Evolutionary conservation across 2,329 filamentous ascomycete species (phyloP).

Genomic region (Fusarium sp.): DNA sequence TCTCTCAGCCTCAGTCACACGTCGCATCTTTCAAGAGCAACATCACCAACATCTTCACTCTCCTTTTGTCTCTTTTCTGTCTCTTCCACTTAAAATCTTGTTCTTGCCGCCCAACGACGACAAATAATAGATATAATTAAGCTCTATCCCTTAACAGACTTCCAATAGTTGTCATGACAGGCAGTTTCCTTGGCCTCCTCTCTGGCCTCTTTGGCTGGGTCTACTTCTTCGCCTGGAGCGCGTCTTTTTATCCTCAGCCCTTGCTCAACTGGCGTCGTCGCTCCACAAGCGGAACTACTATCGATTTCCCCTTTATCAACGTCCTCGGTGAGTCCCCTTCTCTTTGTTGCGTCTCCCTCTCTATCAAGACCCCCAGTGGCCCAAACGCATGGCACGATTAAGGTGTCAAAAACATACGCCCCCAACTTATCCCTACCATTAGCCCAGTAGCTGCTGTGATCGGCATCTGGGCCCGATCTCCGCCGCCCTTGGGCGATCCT

Average conservation of each 20-base stretch:
- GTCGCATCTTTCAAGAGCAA: conserved; percentile 16
- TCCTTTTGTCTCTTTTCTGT: conserved; percentile 3
- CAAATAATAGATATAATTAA: no score
- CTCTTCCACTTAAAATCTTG: not conserved
- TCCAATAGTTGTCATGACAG: conserved; percentile 26
- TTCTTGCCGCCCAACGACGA: no score
- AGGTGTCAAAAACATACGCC: conserved; percentile 23
- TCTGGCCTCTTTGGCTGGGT: conserved; percentile 78
- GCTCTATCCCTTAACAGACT: not conserved
- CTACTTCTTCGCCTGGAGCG: conserved; percentile 83
- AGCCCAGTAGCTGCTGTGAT: conserved; percentile 23
- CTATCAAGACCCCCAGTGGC: conserved; percentile 14
- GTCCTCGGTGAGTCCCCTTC: conserved; percentile 61
- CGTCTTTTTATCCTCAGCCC: conserved; percentile 93
- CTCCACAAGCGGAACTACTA: conserved; percentile 84
- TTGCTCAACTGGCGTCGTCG: conserved; percentile 82
- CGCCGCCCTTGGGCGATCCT: conserved; percentile 20
- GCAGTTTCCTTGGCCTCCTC: conserved; percentile 61
- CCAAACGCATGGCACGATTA: conserved; percentile 18
- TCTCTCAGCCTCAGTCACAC: conserved; percentile 24
- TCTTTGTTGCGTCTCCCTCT: not conserved
- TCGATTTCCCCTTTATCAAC: conserved; percentile 89
- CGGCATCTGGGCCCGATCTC: conserved; percentile 28
- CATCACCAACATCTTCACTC: not conserved
- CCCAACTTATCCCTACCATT: conserved; percentile 11